phyloP scores from a whole-genome alignment of 768 basidiomycete species.

The Kondoa subrosea region DNA sequence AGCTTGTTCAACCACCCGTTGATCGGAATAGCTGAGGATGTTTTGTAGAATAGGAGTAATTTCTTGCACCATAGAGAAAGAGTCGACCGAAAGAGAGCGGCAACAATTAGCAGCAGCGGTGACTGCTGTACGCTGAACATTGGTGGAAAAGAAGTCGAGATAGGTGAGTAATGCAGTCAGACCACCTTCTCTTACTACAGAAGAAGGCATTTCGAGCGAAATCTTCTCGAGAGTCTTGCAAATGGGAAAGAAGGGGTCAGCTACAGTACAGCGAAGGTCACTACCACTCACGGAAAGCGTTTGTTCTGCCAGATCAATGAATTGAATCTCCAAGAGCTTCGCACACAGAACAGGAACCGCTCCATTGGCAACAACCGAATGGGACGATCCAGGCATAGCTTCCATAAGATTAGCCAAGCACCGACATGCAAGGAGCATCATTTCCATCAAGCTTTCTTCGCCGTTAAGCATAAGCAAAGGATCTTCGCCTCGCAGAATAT shows the following conservation, averaged over 20 bases:
- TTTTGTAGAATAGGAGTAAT: constrained; percentile 76
- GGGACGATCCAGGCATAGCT: constrained; percentile 91
- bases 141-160: constrained; percentile 95
- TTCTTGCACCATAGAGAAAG: constrained; percentile 70
- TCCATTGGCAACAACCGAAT: constrained; percentile 93
- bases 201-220: constrained; percentile 86
- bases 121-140: constrained; percentile 87
- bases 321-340: constrained; percentile 90
- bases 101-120: constrained; percentile 96
- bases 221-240: constrained; percentile 90
- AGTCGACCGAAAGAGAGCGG: constrained; percentile 72
- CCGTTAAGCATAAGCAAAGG: constrained; percentile 29
- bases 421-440: constrained; percentile 86
- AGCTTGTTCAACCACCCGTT: constrained; percentile 91
- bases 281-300: constrained; percentile 67
- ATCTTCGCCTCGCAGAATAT: constrained; percentile 57
- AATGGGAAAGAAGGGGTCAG: neutral
- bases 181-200: constrained; percentile 90
- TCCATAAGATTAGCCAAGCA: constrained; percentile 98
- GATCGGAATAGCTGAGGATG: constrained; percentile 78
- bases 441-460: constrained; percentile 28
- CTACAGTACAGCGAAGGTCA: neutral
- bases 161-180: constrained; percentile 81
- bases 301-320: constrained; percentile 96
- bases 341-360: constrained; percentile 93